Conservation (phyloP, 1,139 yeast species). For the Lodderomyces metapsilosis region DNA sequence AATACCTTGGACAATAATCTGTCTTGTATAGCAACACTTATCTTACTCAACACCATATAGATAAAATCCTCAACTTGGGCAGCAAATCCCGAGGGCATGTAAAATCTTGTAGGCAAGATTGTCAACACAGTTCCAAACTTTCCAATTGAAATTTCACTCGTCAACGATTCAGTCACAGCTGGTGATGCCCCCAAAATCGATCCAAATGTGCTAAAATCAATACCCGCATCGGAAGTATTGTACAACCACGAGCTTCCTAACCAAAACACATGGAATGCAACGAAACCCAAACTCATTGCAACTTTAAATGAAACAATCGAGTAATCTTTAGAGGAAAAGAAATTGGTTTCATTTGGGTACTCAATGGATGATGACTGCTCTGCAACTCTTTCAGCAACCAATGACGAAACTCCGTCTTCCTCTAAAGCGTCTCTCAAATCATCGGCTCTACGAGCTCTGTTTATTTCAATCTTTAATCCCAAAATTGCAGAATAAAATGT, state of each 20-base stretch:
- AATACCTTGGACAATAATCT: slow-evolving; percentile 77
- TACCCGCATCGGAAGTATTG: slow-evolving; percentile 28
- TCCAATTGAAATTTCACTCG: slow-evolving; percentile 44
- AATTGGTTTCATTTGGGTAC: slow-evolving; percentile 29
- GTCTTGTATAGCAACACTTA: slow-evolving; percentile 79
- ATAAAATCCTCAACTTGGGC: slow-evolving; percentile 67
- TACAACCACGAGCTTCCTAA: slow-evolving; percentile 73
- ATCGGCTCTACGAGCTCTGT: slow-evolving; percentile 82
- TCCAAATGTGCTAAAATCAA: slow-evolving; percentile 9
- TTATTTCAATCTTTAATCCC: slow-evolving; percentile 86
- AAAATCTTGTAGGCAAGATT: slow-evolving; percentile 62
- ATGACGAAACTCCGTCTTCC: slow-evolving; percentile 86
- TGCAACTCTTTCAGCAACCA: slow-evolving; percentile 59
- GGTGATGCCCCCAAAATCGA: slow-evolving; percentile 23
- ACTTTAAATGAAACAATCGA: slow-evolving; percentile 63
- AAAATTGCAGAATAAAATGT: slow-evolving; percentile 86
- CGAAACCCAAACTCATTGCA: slow-evolving; percentile 63
- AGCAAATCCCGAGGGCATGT: slow-evolving; percentile 64
- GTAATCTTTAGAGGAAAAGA: slow-evolving; percentile 26
- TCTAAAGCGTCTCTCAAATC: slow-evolving; percentile 79
- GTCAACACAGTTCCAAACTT: slow-evolving; percentile 60
- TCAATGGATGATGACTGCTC: slow-evolving; percentile 60
- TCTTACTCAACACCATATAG: slow-evolving; percentile 49
- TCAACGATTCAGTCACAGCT: slow-evolving; percentile 36
- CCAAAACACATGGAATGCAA: slow-evolving; percentile 74